Base-by-base conservation (phyloP, 148 eudicot genomes). In the Fagopyrum tataricum region DNA sequence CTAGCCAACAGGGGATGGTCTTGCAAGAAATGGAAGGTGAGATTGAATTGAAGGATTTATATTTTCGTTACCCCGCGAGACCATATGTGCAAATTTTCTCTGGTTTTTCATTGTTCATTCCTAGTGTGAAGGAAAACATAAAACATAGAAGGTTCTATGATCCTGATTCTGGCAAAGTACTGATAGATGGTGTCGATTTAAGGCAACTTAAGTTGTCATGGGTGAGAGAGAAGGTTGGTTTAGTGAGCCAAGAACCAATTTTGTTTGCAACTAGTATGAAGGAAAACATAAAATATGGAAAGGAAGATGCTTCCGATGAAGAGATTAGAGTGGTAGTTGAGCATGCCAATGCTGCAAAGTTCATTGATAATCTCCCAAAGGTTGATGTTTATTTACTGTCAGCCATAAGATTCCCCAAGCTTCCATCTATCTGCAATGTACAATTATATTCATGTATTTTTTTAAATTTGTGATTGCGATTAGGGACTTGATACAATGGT, bases 401-500 rank as follows among this genome's bases (percentile, higher is more conserved):
- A 58, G 37, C 64, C 21, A 23, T 58, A 23, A 49, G 41, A n/a
- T 7, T 26, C 10, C 5, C n/a, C 9, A 23, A 53, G 59, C 17
- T 53, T 53, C 59, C 59, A 18, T 53, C 59, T 5, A 18, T 18
- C n/a, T 53, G 39, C 14, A 24, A 6, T 6, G 66, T 24, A 67
- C 18, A 66, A 66, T 37, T 11, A 66, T 42, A 7, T 18, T n/a
- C 21, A 20, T 42, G 51, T 41, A 4, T 43, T 18, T 44, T 6
- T 18, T 42, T 18, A n/a, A n/a, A 69, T 23, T 26, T 42, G 51
- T 69, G 49, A 69, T 42, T 42, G 31, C 11, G 42, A 42, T 42
- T n/a, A 92, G 98, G 91, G 90, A 24, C 84, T 92, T 37, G 84
- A 88, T 78, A 90, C 96, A 31, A 88, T 88, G 93, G 96, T 87